Conservation (phyloP, 2,329 filamentous ascomycete genomes). For the Aspergillus tanneri region DNA sequence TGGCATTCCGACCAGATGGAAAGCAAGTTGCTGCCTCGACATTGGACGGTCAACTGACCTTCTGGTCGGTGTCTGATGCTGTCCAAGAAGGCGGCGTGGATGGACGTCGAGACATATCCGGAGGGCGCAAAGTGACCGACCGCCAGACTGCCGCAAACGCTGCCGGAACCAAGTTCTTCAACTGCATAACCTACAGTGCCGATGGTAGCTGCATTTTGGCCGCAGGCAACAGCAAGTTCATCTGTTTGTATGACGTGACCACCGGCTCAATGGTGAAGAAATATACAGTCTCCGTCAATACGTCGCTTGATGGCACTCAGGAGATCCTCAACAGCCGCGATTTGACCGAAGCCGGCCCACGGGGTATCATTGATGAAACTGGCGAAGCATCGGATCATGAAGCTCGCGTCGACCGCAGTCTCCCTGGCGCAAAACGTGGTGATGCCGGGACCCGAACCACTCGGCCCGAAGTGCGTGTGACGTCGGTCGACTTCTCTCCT, state of each 20-base stretch:
- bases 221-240: slow-evolving; percentile 96
- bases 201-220: slow-evolving; percentile 90
- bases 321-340: slow-evolving; percentile 93
- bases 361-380: slow-evolving; percentile 79
- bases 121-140: slow-evolving; percentile 83
- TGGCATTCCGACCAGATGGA: slow-evolving; percentile 86
- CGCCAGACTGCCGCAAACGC: slow-evolving; percentile 88
- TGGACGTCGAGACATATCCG: slow-evolving; percentile 86
- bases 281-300: slow-evolving; percentile 90
- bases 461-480: slow-evolving; percentile 79
- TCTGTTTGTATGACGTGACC: slow-evolving; percentile 92
- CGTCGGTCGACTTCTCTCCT: slow-evolving; percentile 81
- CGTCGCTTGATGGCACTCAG: slow-evolving; percentile 93
- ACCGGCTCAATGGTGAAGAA: slow-evolving; percentile 92
- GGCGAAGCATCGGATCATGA: slow-evolving; percentile 88
- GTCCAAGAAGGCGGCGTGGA: slow-evolving; percentile 84
- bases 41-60: slow-evolving; percentile 87
- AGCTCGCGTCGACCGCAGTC: slow-evolving; percentile 71
- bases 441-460: slow-evolving; percentile 78
- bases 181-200: slow-evolving; percentile 82
- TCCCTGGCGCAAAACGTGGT: slow-evolving; percentile 84
- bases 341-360: slow-evolving; percentile 85
- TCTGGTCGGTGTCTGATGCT: slow-evolving; percentile 89
- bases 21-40: slow-evolving; percentile 88
- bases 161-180: slow-evolving; percentile 86